Base-by-base conservation (phyloP, 768 basidiomycete species). In the Russula emetica region DNA sequence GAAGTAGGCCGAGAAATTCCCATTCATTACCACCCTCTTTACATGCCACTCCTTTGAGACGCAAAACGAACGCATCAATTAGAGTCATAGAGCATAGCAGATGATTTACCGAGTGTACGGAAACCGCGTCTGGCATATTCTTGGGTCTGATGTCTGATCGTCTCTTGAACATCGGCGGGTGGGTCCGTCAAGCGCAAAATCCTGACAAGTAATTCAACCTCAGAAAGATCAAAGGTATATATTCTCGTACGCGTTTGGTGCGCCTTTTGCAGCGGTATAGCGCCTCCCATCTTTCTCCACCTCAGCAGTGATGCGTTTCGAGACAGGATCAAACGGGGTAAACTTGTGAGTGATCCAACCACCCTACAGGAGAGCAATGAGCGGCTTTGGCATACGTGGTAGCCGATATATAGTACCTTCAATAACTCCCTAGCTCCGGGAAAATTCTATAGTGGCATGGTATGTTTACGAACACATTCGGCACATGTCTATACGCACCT, bases 291-390 rank as follows among this genome's bases (percentile, higher is more conserved):
- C 76, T 44, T 73, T 72, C 62, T 78, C 76, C 28, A 82, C 77
- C 66, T 80, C 77, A 22, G 79, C 78, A 28, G 78, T 79, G 69
- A 81, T 81, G 38, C 80, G 78, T 71, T 82, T 81, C 55, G 78
- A 79, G 47, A 81, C 80, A 11, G 80, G 80, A 64, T 81, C 78
- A 67, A 81, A 81, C 8, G 80, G 80, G 7, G 73, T 72, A 69
- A 82, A 82, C 62, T 78, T 78, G 69, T 73, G 60, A 26, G 80
- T 81, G 55, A 70, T 73, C 80, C 80, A 81, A 24, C 79, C 79
- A 18, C 67, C 62, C 59, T 72, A 70, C 66, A 75, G 16, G 26
- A 28, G 22, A 24, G 4, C 10, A n/a, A 45, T 42, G 8, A 66
- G 34, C 1, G 18, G 22, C 4, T 22, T 11, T 24, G 14, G 6